Evolutionary conservation across 768 basidiomycete species (phyloP), one percentile per base, ranked within the genome.

Genomic region (Suillus variegatus): DNA sequence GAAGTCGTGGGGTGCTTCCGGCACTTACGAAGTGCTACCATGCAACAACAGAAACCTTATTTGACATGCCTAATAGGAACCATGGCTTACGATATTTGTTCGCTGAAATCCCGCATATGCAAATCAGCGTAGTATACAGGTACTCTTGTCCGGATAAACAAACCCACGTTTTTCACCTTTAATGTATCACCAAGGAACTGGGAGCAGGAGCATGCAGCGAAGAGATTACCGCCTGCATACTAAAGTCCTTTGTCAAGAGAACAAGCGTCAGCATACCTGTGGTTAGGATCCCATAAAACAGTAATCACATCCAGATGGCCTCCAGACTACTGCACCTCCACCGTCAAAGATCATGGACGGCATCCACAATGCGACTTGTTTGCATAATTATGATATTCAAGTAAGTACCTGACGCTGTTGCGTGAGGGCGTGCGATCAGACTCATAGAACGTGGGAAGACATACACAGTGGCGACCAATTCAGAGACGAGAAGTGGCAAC

Each of bases 261-360:
- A 20, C 18, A 20, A 32, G 18, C 4, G 10, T 32, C 18, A 60
- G 22, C 8, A 25, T 40, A 13, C 38, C 38, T 25, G 5, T 40
- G 22, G 22, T 40, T 22, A 3, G 13, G 22, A 28, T 60, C 14
- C 12, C 12, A 28, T 41, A 28, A n/a, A 55, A n/a, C 10, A 13
- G n/a, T 7, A 61, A 40, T 14, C 35, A 57, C 43, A 36, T 7
- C 60, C 65, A 9, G 44, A 56, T 22, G 51, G 40, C 41, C 64
- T 66, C 64, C 66, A 67, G 51, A 47, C 25, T 2, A 51, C 66
- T 7, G 64, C 35, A 61, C 52, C 65, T 60, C 25, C 41, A 51
- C n/a, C 20, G 38, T 20, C 60, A 32, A 51, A 61, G 9, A 18
- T 56, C 60, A 36, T 61, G 49, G 47, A 65, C 49, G 3, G 38